phyloP scores from a whole-genome alignment of 2,329 filamentous ascomycete genomes.

The Microdochium trichocladiopsis region DNA sequence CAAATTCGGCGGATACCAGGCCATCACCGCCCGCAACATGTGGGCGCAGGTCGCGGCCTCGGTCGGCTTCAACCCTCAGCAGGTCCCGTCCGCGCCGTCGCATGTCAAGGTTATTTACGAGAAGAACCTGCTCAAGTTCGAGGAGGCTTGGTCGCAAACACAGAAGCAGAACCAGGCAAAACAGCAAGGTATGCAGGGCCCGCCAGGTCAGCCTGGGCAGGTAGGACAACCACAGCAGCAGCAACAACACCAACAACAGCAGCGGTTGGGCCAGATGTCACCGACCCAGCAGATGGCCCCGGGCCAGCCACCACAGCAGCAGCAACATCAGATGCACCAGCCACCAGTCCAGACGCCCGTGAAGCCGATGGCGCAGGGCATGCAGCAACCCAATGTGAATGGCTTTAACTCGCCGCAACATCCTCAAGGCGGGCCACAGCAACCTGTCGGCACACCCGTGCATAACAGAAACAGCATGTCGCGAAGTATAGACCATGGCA shows the following conservation, averaged over 20 bases:
- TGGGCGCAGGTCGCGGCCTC: conserved; percentile 69
- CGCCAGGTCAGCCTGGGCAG: conserved; percentile 20
- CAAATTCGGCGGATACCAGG: conserved; percentile 71
- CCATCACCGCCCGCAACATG: conserved; percentile 58
- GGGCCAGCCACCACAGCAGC: conserved; percentile 31
- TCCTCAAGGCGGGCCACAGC: conserved; percentile 35
- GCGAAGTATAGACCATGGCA: conserved; percentile 39
- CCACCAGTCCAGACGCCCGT: conserved; percentile 31
- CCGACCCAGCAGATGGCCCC: conserved; percentile 22
- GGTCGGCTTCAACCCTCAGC: conserved; percentile 53
- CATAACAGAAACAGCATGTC: conserved; percentile 46
- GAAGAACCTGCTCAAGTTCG: conserved; percentile 68
- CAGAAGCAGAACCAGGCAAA: conserved; percentile 48
- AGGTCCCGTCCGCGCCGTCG: conserved; percentile 58
- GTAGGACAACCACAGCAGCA: too few relatives aligned
- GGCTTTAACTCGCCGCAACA: conserved; percentile 39
- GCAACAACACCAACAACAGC: conserved; percentile 29
- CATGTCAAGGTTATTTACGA: conserved; percentile 71
- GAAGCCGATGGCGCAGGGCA: conserved; percentile 38
- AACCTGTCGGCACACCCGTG: conserved; percentile 30
- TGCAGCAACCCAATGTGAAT: conserved; percentile 38
- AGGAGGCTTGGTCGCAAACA: conserved; percentile 53
- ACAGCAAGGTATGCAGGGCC: conserved; percentile 36
- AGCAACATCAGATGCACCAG: conserved; percentile 32
- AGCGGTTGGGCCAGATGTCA: conserved; percentile 28